Conservation (phyloP, 768 basidiomycete species). For the Amanita thiersii region DNA sequence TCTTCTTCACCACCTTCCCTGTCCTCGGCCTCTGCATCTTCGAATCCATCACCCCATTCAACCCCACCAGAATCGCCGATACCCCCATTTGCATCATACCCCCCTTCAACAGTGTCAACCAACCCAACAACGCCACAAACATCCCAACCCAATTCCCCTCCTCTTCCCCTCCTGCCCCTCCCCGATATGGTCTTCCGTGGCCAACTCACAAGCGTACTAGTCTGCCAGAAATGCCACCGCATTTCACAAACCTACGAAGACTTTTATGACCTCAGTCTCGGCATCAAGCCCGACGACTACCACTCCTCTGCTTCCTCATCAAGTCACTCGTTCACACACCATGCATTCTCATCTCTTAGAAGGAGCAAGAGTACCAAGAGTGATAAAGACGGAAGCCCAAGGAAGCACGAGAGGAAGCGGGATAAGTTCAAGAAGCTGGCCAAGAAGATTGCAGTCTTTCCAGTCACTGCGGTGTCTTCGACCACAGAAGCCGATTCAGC, state of each 20-base stretch:
- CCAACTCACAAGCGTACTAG: slow-evolving; percentile 80
- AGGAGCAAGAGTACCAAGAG: background rate
- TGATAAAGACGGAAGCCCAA: slow-evolving; percentile 2
- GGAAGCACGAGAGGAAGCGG: slow-evolving; percentile 57
- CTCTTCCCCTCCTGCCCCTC: slow-evolving; percentile 53
- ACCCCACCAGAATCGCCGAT: slow-evolving; percentile 7
- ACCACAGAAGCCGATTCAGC: no score
- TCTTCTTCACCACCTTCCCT: background rate
- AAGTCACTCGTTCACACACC: background rate
- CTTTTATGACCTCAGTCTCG: slow-evolving; percentile 89
- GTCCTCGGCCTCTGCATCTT: background rate
- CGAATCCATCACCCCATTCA: slow-evolving; percentile 19
- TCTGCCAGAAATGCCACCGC: slow-evolving; percentile 91
- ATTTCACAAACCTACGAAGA: slow-evolving; percentile 90
- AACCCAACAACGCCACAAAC: slow-evolving; percentile 9
- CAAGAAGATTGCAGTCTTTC: slow-evolving; percentile 45
- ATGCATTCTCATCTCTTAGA: background rate
- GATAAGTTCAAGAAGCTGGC: slow-evolving; percentile 72
- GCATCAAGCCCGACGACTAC: slow-evolving; percentile 80
- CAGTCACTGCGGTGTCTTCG: slow-evolving; percentile 12
- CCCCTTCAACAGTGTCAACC: slow-evolving; percentile 8
- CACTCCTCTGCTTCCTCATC: slow-evolving; percentile 3
- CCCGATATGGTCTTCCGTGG: slow-evolving; percentile 91
- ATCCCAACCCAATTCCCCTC: slow-evolving; percentile 12
- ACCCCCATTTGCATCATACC: slow-evolving; percentile 5